Percentiles rank a stretch among this genome's conserved stretches.
Conservation (phyloP, 768 basidiomycete species). For the Leucocoprinus birnbaumii region DNA sequence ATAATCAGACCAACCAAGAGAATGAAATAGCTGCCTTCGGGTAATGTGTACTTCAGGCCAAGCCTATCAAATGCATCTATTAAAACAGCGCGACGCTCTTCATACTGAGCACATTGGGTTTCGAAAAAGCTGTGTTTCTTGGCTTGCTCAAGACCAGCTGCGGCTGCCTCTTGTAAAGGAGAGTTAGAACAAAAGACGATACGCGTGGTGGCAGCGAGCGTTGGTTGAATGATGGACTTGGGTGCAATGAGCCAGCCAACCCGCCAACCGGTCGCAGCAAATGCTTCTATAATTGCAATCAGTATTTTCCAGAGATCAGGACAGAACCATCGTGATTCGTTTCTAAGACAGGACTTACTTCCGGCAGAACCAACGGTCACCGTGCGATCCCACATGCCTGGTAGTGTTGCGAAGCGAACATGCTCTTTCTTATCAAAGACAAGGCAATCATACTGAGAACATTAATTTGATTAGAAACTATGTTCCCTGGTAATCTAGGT, state of each 20-base stretch:
- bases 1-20: constrained; percentile 67
- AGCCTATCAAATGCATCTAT: constrained; percentile 76
- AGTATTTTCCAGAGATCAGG: neutral
- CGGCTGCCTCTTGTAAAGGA: constrained; percentile 92
- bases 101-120: constrained; percentile 72
- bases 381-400: constrained; percentile 98
- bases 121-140: constrained; percentile 72
- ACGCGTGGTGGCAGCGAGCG: constrained; percentile 87
- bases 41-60: constrained; percentile 82
- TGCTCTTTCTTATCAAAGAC: constrained; percentile 88
- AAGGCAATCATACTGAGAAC: constrained; percentile 85
- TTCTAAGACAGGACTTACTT: constrained; percentile 53
- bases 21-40: constrained; percentile 91
- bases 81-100: constrained; percentile 75
- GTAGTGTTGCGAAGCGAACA: constrained; percentile 88
- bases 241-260: constrained; percentile 96
- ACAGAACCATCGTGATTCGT: no score
- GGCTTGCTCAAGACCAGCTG: constrained; percentile 84
- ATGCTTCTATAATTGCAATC: constrained; percentile 62
- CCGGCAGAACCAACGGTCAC: constrained; percentile 96
- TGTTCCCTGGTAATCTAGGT: neutral
- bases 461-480: constrained; percentile 8
- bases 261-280: constrained; percentile 97
- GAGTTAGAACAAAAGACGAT: constrained; percentile 96
- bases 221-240: constrained; percentile 74